Conservation (phyloP, 2,329 filamentous ascomycete species). For the Balansia obtecta region DNA sequence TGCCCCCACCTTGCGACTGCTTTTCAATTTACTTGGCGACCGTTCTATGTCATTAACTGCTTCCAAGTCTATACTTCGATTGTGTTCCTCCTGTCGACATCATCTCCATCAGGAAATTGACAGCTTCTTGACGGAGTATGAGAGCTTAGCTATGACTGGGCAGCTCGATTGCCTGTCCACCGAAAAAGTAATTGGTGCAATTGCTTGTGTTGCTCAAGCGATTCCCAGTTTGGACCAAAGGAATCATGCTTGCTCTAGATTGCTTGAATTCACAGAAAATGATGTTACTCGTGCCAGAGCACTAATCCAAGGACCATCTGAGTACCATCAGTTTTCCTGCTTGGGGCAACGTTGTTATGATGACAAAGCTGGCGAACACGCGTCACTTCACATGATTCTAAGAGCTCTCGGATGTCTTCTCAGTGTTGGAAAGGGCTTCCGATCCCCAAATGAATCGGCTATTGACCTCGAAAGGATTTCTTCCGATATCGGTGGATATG, state of each 20-base stretch:
- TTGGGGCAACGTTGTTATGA: conserved; percentile 15
- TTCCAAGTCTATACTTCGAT: conserved; percentile 59
- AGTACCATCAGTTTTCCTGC: conserved; percentile 11
- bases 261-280: conserved; percentile 48
- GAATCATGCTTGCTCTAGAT: conserved; percentile 38
- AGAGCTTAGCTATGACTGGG: conserved; percentile 42
- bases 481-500: background rate
- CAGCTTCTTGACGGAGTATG: conserved; percentile 61
- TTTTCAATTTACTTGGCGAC: conserved; percentile 58
- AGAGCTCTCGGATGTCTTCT: conserved; percentile 54
- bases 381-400: conserved; percentile 34
- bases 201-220: conserved; percentile 65
- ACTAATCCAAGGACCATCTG: conserved; percentile 8
- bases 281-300: conserved; percentile 31
- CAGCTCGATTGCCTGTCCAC: conserved; percentile 54
- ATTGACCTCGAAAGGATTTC: conserved; percentile 52
- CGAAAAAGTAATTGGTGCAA: conserved; percentile 61
- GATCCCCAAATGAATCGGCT: conserved; percentile 52
- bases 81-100: conserved; percentile 64
- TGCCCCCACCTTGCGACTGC: conserved; percentile 57
- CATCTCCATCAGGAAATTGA: conserved; percentile 54
- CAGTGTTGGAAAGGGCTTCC: conserved; percentile 59
- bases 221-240: conserved; percentile 45
- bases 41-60: conserved; percentile 51
- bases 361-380: conserved; percentile 26